Percentiles rank a stretch among this genome's conserved stretches.
Evolutionary conservation across 176 grass and related monocot genomes (phyloP).

Genomic region (Thinopyrum elongatum): DNA sequence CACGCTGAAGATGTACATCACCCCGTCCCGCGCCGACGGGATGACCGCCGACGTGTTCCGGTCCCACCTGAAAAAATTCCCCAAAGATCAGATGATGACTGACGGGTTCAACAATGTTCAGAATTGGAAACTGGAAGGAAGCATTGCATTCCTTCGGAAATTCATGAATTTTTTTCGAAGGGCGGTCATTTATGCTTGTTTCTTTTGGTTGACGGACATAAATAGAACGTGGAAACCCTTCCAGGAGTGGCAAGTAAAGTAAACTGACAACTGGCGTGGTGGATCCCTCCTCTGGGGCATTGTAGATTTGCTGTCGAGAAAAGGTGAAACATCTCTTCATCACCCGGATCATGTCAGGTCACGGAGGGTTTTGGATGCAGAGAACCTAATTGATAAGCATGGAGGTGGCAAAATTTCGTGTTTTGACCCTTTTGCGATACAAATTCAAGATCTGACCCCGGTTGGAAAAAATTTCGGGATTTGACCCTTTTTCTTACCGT

Average conservation of each 20-base stretch:
- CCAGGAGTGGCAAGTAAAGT: conserved; percentile 22
- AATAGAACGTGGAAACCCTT: not conserved
- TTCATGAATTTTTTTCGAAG: too few relatives aligned
- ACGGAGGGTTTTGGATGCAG: not conserved
- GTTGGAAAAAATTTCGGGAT: too few relatives aligned
- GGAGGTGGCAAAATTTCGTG: too few relatives aligned
- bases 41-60: conserved; percentile 65
- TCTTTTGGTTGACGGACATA: not conserved
- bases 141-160: not conserved
- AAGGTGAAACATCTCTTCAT: not conserved
- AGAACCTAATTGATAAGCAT: conserved; percentile 9
- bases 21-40: conserved; percentile 37
- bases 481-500: too few relatives aligned
- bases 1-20: conserved; percentile 64
- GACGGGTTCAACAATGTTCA: not conserved
- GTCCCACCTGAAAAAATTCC: conserved; percentile 62
- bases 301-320: not conserved
- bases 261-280: too few relatives aligned
- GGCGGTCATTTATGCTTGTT: not conserved
- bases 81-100: not conserved
- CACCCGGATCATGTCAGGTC: conserved; percentile 22
- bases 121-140: not conserved
- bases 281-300: not conserved
- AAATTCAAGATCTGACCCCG: too few relatives aligned
- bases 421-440: too few relatives aligned